These are phyloP conservation scores for Vicia villosa DNA, from an alignment of 306 rosid genomes.

Conservation along the genomic window DNA sequence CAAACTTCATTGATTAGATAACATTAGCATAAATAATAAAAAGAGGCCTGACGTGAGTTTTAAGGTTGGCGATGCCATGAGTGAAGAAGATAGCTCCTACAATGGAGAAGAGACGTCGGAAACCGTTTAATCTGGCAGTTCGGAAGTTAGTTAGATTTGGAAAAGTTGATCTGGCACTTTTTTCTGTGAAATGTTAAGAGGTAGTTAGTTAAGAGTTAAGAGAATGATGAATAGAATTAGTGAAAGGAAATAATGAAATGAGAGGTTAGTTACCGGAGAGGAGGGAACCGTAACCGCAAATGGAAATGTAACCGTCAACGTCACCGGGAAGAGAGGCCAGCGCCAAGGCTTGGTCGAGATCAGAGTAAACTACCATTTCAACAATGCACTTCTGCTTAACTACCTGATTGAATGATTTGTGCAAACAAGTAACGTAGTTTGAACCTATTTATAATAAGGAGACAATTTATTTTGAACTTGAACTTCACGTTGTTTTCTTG, in stretches of 20 bases:
- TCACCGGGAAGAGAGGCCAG: conserved; percentile 28
- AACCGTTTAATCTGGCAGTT: conserved; percentile 72
- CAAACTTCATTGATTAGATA: background rate
- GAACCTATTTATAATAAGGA: too few relatives aligned
- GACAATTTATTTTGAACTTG: too few relatives aligned
- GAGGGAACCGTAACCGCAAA: conserved; percentile 88
- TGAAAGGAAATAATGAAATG: too few relatives aligned
- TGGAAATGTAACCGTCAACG: conserved; percentile 58
- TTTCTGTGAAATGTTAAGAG: conserved; percentile 43
- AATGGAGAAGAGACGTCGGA: conserved; percentile 67
- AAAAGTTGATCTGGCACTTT: conserved; percentile 81
- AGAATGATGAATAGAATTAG: too few relatives aligned
- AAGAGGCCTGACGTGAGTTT: conserved; percentile 58
- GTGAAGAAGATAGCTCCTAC: conserved; percentile 71
- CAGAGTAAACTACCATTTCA: conserved; percentile 28
- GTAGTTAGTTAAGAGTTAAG: too few relatives aligned
- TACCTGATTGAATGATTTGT: too few relatives aligned
- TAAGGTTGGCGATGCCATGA: conserved; percentile 64
- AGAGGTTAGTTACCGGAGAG: conserved; percentile 61
- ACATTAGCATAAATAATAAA: too few relatives aligned
- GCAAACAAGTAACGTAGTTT: too few relatives aligned
- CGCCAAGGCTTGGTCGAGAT: conserved; percentile 33
- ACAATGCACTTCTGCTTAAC: background rate
- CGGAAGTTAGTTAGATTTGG: conserved; percentile 74
- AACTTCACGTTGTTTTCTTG: too few relatives aligned